Evolutionary conservation across 345 rosid species (phyloP).

Genomic region (Arabidopsis thaliana): DNA sequence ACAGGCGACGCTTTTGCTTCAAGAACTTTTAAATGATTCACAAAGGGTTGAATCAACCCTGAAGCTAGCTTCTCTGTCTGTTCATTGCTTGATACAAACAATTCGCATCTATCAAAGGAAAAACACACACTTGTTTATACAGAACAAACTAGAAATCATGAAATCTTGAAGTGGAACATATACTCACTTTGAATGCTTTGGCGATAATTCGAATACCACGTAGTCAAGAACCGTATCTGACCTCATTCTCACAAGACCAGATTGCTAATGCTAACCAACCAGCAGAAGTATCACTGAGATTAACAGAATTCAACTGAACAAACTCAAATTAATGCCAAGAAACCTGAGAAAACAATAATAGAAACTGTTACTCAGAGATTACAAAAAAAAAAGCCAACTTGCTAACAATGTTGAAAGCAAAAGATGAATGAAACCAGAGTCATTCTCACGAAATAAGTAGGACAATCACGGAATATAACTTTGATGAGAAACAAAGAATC

Average conservation of each 20-base stretch:
- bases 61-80: conserved; percentile 85
- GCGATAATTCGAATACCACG: conserved; percentile 81
- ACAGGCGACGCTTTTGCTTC: conserved; percentile 63
- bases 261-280: not conserved
- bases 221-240: conserved; percentile 66
- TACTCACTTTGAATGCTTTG: conserved; percentile 73
- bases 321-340: conserved; percentile 4
- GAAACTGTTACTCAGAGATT: not conserved
- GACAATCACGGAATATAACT: not conserved
- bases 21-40: conserved; percentile 72
- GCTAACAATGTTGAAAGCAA: not conserved
- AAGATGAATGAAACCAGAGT: no score
- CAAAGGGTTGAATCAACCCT: conserved; percentile 78
- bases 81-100: conserved; percentile 74
- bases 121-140: not conserved
- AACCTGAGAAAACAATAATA: conserved; percentile 29
- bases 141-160: not conserved
- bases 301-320: not conserved
- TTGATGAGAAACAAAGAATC: not conserved
- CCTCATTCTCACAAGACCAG: conserved; percentile 56
- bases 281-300: not conserved
- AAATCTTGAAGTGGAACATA: not conserved
- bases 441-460: no score
- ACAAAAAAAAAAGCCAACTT: not conserved
- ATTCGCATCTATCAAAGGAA: conserved; percentile 54